phyloP scores from a whole-genome alignment of 768 basidiomycete species.

The Leucosporidium creatinivorum region DNA sequence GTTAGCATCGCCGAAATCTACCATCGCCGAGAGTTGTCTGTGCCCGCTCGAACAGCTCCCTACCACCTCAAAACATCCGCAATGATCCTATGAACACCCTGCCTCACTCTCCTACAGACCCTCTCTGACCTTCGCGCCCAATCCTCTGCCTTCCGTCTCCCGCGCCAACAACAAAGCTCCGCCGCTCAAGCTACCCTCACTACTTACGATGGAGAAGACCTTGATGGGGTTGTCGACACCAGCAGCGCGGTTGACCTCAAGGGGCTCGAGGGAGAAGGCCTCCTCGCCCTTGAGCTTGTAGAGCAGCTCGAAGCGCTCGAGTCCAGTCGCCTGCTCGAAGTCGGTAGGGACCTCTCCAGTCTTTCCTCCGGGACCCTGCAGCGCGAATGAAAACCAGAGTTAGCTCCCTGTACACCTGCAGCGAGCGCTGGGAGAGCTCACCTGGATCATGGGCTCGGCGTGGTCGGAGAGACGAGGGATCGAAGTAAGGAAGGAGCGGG shows the following conservation, averaged over 20 bases:
- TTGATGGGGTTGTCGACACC: conserved; percentile 79
- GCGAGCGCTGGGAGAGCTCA: not conserved
- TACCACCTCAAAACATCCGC: not conserved
- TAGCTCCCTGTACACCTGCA: not conserved
- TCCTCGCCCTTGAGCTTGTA: conserved; percentile 81
- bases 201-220: conserved; percentile 75
- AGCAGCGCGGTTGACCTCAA: conserved; percentile 77
- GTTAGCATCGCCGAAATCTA: not conserved
- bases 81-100: not conserved
- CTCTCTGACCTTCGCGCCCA: not conserved
- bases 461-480: conserved; percentile 16
- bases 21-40: not conserved
- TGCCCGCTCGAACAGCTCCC: not conserved
- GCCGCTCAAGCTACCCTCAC: not conserved
- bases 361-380: conserved; percentile 30
- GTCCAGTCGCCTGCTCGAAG: conserved; percentile 85
- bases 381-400: too few species aligned
- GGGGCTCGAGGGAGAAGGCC: conserved; percentile 78
- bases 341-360: conserved; percentile 66
- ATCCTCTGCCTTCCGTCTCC: not conserved
- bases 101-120: not conserved
- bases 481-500: conserved; percentile 24
- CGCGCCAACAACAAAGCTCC: not conserved
- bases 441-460: conserved; percentile 24
- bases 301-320: conserved; percentile 88